Conservation (phyloP, 2,329 filamentous ascomycete genomes). For the Proliferodiscus dingleyae region DNA sequence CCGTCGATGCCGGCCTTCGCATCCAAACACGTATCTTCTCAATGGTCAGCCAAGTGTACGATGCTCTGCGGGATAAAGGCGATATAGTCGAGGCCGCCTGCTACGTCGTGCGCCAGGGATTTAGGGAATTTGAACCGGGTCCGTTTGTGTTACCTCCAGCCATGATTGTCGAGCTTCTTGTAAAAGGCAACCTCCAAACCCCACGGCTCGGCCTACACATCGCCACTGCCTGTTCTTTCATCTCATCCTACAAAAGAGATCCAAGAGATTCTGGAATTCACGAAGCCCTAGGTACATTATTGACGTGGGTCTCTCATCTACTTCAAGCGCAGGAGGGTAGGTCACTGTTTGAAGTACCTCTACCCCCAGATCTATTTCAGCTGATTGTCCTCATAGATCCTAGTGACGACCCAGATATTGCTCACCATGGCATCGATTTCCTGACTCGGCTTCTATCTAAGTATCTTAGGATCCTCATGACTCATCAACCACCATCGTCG, state of each 20-base stretch:
- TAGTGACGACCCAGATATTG: conserved; percentile 63
- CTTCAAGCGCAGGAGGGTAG: conserved; percentile 57
- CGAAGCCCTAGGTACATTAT: conserved; percentile 45
- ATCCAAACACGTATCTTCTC: conserved; percentile 48
- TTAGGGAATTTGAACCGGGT: conserved; percentile 67
- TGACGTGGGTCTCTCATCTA: conserved; percentile 59
- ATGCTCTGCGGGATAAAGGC: conserved; percentile 52
- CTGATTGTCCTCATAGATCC: conserved; percentile 37
- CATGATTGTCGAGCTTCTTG: conserved; percentile 62
- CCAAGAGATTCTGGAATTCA: conserved; percentile 42
- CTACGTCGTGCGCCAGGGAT: conserved; percentile 66
- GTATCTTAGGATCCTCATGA: conserved; percentile 57
- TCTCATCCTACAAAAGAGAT: conserved; percentile 51
- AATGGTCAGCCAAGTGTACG: conserved; percentile 45
- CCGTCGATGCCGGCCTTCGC: conserved; percentile 39
- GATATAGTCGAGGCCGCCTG: conserved; percentile 71
- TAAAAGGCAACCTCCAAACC: conserved; percentile 52
- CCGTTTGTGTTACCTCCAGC: conserved; percentile 70
- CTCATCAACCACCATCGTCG: conserved; percentile 48
- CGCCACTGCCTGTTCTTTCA: conserved; percentile 65
- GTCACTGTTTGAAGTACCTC: conserved; percentile 16
- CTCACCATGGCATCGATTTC: conserved; percentile 71
- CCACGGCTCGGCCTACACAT: conserved; percentile 66
- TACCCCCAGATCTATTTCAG: not conserved
- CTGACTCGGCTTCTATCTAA: conserved; percentile 58